phyloP scores from a whole-genome alignment of 345 rosid genomes.

The Populus davidiana region DNA sequence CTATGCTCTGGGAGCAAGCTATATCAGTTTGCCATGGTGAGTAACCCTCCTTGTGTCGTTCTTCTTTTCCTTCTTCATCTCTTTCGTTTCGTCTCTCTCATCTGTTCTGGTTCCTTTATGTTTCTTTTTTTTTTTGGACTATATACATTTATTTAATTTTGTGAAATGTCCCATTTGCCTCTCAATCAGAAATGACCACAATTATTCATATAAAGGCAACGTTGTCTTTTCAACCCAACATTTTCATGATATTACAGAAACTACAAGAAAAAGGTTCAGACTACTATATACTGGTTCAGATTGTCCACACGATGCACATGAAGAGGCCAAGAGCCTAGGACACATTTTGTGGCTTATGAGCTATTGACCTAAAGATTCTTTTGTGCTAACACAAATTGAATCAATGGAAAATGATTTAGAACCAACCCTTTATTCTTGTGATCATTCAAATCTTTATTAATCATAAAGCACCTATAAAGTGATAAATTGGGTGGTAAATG shows the following conservation, averaged over 20 bases:
- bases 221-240: too few species aligned
- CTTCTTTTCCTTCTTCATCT: background rate
- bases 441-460: background rate
- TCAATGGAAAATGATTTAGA: background rate
- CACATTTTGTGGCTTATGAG: background rate
- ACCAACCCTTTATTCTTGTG: background rate
- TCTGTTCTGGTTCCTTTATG: too few species aligned
- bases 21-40: conserved; percentile 95
- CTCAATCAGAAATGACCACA: too few species aligned
- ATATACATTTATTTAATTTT: too few species aligned
- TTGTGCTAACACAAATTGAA: background rate
- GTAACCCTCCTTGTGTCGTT: conserved; percentile 12
- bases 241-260: too few species aligned
- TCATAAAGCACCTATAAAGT: background rate
- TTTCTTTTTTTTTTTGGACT: too few species aligned
- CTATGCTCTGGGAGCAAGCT: conserved; percentile 93
- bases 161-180: too few species aligned
- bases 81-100: too few species aligned
- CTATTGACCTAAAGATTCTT: background rate
- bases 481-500: background rate
- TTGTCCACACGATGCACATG: background rate
- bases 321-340: background rate
- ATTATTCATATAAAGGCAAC: too few species aligned
- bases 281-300: background rate
- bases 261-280: background rate